These are phyloP conservation scores for Dactylonectria macrodidyma DNA, from an alignment of 2,329 filamentous ascomycete genomes.

Conservation along the genomic window DNA sequence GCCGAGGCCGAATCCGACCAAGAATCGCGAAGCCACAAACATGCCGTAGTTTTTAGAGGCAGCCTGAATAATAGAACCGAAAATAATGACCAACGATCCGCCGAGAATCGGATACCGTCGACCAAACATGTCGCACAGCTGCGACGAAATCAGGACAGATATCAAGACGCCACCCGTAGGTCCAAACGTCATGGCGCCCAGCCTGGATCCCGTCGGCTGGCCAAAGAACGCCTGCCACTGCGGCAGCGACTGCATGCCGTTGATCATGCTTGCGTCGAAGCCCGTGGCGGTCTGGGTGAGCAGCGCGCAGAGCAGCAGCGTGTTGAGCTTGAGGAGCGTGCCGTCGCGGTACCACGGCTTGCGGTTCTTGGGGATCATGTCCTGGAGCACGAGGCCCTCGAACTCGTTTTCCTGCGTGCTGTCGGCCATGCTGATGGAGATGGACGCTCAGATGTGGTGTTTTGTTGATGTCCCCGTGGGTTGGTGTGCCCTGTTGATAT, in stretches of 20 bases:
- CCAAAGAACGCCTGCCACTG: conserved; percentile 51
- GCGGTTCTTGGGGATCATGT: conserved; percentile 41
- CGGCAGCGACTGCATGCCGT: conserved; percentile 51
- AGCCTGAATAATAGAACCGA: conserved; percentile 48
- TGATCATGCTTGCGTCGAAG: conserved; percentile 53
- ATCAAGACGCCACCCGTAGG: conserved; percentile 44
- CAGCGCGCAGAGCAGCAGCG: conserved; percentile 50
- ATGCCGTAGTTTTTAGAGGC: conserved; percentile 50
- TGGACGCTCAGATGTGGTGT: background rate
- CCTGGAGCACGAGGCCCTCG: conserved; percentile 43
- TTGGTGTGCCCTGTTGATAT: background rate
- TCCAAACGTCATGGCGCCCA: conserved; percentile 50
- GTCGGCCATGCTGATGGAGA: conserved; percentile 3
- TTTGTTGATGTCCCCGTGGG: background rate
- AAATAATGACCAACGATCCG: conserved; percentile 48
- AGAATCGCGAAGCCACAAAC: conserved; percentile 53
- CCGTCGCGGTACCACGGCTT: conserved; percentile 43
- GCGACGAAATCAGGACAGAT: conserved; percentile 44
- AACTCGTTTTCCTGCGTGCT: conserved; percentile 37
- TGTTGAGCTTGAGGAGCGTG: conserved; percentile 50
- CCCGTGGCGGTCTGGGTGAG: conserved; percentile 52
- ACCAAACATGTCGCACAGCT: conserved; percentile 49
- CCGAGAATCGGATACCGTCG: conserved; percentile 46
- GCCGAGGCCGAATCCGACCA: conserved; percentile 60
- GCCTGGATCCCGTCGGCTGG: conserved; percentile 46